Conservation (phyloP, 2,329 filamentous ascomycete genomes). For the Beauveria scarabaeidicola region DNA sequence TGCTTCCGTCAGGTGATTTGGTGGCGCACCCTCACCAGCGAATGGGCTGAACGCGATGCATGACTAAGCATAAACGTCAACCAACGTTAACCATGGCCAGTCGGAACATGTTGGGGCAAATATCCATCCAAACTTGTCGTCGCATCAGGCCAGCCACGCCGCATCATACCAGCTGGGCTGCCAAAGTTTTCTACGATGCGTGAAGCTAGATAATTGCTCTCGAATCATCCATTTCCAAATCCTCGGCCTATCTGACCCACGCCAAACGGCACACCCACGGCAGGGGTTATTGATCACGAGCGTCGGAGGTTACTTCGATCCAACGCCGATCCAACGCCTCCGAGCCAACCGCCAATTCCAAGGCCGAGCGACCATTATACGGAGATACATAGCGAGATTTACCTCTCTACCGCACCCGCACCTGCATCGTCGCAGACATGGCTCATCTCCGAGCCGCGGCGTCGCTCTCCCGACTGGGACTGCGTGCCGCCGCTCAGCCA, state of each 20-base stretch:
- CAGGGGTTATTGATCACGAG: neutral
- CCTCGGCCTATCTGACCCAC: neutral
- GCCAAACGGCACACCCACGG: neutral
- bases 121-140: neutral
- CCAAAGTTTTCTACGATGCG: neutral
- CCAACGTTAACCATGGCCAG: conserved; percentile 2
- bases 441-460: conserved; percentile 4
- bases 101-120: neutral
- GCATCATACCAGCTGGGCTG: neutral
- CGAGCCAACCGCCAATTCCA: neutral
- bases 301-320: neutral
- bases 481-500: conserved; percentile 7
- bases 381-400: neutral
- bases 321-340: neutral
- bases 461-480: conserved; percentile 6
- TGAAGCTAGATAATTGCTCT: neutral
- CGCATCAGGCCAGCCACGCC: neutral
- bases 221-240: neutral
- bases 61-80: conserved; percentile 9
- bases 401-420: neutral
- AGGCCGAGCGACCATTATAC: neutral
- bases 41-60: neutral
- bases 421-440: neutral
- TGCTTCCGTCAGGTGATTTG: conserved; percentile 11
- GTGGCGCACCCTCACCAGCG: neutral